Conservation (phyloP, 2,329 filamentous ascomycete species). For the Phyllosticta citribraziliensis region DNA sequence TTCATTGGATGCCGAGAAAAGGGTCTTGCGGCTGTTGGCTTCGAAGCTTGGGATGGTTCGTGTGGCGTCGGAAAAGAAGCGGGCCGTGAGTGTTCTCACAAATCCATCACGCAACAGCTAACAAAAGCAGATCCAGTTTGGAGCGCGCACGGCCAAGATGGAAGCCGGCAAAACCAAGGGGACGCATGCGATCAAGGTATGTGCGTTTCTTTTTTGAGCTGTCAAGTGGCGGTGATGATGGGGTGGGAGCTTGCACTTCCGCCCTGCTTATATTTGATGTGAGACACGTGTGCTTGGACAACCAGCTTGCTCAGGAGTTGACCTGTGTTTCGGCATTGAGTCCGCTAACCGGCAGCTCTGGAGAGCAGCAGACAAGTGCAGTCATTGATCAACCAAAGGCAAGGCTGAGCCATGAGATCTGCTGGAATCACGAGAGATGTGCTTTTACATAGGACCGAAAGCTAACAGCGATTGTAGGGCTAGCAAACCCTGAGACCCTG, state of each 20-base stretch:
- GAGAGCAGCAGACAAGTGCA: conserved; percentile 2
- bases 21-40: conserved; percentile 67
- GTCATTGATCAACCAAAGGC: conserved; percentile 12
- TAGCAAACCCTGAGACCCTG: conserved; percentile 2
- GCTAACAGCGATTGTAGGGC: conserved; percentile 5
- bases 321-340: neutral
- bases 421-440: neutral
- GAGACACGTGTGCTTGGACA: neutral
- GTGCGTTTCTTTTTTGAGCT: conserved; percentile 11
- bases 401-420: conserved; percentile 12
- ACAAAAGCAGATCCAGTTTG: conserved; percentile 32
- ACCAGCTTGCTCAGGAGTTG: neutral
- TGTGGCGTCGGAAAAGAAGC: conserved; percentile 82
- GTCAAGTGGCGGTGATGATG: conserved; percentile 10
- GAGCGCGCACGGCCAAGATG: conserved; percentile 38
- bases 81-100: conserved; percentile 52
- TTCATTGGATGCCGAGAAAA: conserved; percentile 46
- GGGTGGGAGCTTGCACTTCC: neutral
- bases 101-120: neutral
- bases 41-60: conserved; percentile 59
- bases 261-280: neutral
- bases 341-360: conserved; percentile 4
- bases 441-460: conserved; percentile 7
- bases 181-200: conserved; percentile 31
- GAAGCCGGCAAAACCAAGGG: conserved; percentile 39